Evolutionary conservation across 2,329 filamentous ascomycete species (phyloP), one percentile per base, ranked within the genome.

Genomic region (Sporothrix protearum): DNA sequence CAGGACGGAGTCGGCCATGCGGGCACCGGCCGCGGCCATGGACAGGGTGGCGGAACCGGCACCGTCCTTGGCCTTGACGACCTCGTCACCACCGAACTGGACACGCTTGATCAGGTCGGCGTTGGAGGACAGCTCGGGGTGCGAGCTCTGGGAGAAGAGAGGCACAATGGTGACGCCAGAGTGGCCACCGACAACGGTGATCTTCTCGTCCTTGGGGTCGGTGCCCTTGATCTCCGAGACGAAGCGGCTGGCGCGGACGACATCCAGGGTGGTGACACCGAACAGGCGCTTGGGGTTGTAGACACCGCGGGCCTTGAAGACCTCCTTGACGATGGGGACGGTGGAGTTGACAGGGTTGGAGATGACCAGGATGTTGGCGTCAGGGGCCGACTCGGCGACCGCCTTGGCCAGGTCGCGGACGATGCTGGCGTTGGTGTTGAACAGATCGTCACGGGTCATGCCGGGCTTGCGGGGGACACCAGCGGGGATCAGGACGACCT

Each of bases 351-450:
- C 94, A 75, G 96, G 96, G 91, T 99, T 99, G 84, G 94, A 89
- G 85, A 99, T 99, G 87, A 99, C 89, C 81, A 98, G 90, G 83
- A 98, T 88, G 86, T 97, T 97, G 84, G 96, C 96, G 76, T 97
- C 88, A 79, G 96, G 96, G 81, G 91, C 88, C 77, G 92, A 88
- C 80, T 97, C 90, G 80, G 96, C 96, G 80, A 89, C 90, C 79
- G 94, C 94, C 89, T 97, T 97, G 85, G 95, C 94, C 76, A 99
- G 90, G 85, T 98, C 96, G 81, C 95, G 94, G 82, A 99, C 96
- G 83, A 99, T 99, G 82, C 93, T 97, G 83, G 96, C 96, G 85
- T 99, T 99, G 88, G 95, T 99, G 91, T 98, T 98, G 94, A 99
- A 99, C 76, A 99, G 91, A 83, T 99, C 95, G 85, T 99, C 96